These are phyloP conservation scores for Tulasnella sp. DNA, from an alignment of 768 basidiomycete species.

Conservation along the genomic window DNA sequence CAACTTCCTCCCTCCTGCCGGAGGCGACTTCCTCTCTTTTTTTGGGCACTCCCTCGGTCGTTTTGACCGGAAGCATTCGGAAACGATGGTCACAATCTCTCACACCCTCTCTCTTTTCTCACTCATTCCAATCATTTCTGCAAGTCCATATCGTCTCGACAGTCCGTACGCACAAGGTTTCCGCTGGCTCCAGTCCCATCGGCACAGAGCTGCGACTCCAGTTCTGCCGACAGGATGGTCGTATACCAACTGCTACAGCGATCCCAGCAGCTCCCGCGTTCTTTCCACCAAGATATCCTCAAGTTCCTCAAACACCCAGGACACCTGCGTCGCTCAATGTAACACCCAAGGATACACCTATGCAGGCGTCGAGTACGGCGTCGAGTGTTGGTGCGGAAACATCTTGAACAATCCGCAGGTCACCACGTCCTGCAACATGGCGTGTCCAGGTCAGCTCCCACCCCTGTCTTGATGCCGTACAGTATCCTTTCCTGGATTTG, in stretches of 20 bases:
- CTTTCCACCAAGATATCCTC: background rate
- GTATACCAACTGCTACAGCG: slow-evolving; percentile 7
- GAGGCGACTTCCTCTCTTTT: background rate
- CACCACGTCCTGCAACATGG: slow-evolving; percentile 2
- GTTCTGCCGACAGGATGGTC: slow-evolving; percentile 13
- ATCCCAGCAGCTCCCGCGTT: background rate
- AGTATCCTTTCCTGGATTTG: too few species aligned
- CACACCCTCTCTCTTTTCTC: background rate
- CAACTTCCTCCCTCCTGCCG: background rate
- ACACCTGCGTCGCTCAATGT: slow-evolving; percentile 12
- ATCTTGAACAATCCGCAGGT: background rate
- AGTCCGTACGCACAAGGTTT: background rate
- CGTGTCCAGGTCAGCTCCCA: background rate
- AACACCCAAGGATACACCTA: slow-evolving; percentile 3
- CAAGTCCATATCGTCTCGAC: background rate
- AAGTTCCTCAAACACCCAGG: slow-evolving; percentile 1
- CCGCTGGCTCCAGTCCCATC: background rate
- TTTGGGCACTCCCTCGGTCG: too few species aligned
- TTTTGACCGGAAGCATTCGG: background rate
- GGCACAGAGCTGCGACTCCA: background rate
- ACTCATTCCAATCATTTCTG: background rate
- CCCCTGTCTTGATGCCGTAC: background rate
- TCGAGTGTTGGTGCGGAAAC: slow-evolving; percentile 22
- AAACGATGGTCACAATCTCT: background rate
- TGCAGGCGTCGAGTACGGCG: slow-evolving; percentile 19